phyloP scores from a whole-genome alignment of 140 eudicot genomes.

The Cichorium intybus region DNA sequence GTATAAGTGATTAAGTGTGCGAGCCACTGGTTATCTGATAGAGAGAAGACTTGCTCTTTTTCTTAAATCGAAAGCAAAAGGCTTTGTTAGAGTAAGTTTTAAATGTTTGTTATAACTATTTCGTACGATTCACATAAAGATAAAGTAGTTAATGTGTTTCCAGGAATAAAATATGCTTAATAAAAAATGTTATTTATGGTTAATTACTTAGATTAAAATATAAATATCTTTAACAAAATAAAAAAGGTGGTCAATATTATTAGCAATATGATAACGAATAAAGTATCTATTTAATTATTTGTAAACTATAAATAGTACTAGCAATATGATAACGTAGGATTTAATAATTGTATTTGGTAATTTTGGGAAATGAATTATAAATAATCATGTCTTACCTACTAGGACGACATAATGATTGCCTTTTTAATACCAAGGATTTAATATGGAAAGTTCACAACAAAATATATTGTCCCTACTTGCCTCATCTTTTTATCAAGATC shows the following conservation, averaged over 20 bases:
- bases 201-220: neutral
- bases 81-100: constrained; percentile 28
- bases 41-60: constrained; percentile 20
- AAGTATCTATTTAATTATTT: neutral
- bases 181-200: neutral
- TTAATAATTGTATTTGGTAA: constrained; percentile 1
- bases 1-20: constrained; percentile 11
- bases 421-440: neutral
- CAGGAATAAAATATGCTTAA: neutral
- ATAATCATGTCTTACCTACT: neutral
- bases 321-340: neutral
- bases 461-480: neutral
- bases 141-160: neutral
- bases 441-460: neutral
- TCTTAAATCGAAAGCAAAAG: constrained; percentile 34
- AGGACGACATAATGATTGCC: constrained; percentile 1
- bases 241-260: neutral
- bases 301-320: neutral
- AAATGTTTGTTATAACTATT: constrained; percentile 28
- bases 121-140: constrained; percentile 21
- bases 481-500: neutral
- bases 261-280: neutral
- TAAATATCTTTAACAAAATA: neutral
- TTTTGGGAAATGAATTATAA: neutral
- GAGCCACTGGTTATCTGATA: constrained; percentile 25